Conservation (phyloP, 164 flowering plant species). For the Aristolochia californica region DNA sequence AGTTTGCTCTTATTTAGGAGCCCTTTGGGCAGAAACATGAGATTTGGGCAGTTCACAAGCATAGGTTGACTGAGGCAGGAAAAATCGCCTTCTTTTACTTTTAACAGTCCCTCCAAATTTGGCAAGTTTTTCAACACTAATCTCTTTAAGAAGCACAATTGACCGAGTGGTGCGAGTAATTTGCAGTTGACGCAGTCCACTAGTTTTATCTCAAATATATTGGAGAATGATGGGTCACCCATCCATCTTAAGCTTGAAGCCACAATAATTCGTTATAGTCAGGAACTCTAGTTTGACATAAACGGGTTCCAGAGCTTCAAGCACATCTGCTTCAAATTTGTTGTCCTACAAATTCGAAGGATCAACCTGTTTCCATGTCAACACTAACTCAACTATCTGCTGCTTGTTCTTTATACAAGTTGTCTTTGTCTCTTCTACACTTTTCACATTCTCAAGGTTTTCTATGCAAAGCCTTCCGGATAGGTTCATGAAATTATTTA, state of each 20-base stretch:
- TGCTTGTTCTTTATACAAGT: conserved; percentile 8
- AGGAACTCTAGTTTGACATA: not conserved
- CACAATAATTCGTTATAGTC: not conserved
- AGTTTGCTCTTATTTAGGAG: too few relatives aligned
- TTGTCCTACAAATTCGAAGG: too few relatives aligned
- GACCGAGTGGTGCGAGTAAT: conserved; percentile 7
- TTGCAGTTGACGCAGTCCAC: not conserved
- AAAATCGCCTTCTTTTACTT: too few relatives aligned
- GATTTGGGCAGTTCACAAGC: too few relatives aligned
- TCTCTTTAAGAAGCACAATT: conserved; percentile 1
- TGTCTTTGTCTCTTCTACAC: not conserved
- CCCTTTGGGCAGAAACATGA: too few relatives aligned
- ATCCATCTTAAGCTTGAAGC: conserved; percentile 5
- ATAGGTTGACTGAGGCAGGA: too few relatives aligned
- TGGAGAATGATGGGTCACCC: not conserved
- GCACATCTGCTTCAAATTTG: not conserved
- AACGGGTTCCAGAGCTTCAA: conserved; percentile 9
- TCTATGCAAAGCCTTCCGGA: conserved; percentile 4
- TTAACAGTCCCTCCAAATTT: too few relatives aligned
- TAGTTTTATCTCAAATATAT: not conserved
- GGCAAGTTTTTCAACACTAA: too few relatives aligned
- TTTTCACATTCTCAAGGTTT: conserved; percentile 6
- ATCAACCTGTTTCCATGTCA: conserved; percentile 3
- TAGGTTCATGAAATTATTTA: conserved; percentile 2
- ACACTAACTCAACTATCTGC: conserved; percentile 3